Evolutionary conservation across 306 rosid genomes (phyloP).

Genomic region (Ziziphus jujuba): DNA sequence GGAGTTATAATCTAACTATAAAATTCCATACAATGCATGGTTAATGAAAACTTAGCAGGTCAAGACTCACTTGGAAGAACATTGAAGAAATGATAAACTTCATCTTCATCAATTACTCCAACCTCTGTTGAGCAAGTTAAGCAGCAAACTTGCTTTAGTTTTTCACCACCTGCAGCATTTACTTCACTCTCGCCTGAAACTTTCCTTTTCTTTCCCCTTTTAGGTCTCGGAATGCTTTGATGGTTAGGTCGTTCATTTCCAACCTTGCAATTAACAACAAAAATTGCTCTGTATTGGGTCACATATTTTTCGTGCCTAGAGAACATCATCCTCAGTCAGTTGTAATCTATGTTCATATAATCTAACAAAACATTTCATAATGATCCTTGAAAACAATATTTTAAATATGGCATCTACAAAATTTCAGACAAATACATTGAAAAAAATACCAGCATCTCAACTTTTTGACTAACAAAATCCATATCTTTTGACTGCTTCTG

Average conservation of each 20-base stretch:
- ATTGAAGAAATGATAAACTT: constrained; percentile 66
- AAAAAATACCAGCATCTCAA: too few relatives aligned
- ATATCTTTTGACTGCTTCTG: too few relatives aligned
- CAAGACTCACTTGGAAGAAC: constrained; percentile 63
- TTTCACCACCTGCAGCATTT: constrained; percentile 32
- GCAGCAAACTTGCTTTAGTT: constrained; percentile 65
- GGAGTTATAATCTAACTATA: neutral
- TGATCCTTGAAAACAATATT: neutral
- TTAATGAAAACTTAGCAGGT: constrained; percentile 6
- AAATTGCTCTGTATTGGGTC: constrained; percentile 76
- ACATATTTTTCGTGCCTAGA: constrained; percentile 73
- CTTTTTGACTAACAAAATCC: too few relatives aligned
- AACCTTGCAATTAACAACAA: constrained; percentile 66
- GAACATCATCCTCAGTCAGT: constrained; percentile 7
- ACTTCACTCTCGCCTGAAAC: constrained; percentile 34
- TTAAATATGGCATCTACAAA: neutral
- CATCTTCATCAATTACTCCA: constrained; percentile 62
- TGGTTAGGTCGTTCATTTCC: constrained; percentile 26
- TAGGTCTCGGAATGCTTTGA: constrained; percentile 35
- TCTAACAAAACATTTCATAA: neutral
- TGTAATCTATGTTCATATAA: neutral
- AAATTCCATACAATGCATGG: neutral
- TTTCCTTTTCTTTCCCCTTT: constrained; percentile 35
- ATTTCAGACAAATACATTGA: too few relatives aligned
- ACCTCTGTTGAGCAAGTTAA: constrained; percentile 68